Evolutionary conservation across 75 land plant species (phyloP).

Genomic region (Picea sitchensis): DNA sequence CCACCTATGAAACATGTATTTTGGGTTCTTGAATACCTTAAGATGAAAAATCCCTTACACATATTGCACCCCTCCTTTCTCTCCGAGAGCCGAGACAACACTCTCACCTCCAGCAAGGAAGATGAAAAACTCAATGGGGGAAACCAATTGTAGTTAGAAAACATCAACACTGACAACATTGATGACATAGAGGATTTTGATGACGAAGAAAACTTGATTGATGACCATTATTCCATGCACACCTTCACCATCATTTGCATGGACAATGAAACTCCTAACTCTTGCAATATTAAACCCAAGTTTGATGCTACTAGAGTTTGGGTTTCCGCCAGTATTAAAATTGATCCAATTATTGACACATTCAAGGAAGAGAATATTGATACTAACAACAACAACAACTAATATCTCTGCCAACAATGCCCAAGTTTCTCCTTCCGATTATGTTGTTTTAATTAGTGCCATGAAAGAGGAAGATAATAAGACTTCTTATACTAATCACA

Average conservation of each 20-base stretch:
- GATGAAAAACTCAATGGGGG: too few relatives aligned
- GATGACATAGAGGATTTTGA: too few relatives aligned
- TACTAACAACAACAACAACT: conserved; percentile 5
- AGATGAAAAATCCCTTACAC: too few relatives aligned
- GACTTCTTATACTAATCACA: conserved; percentile 53
- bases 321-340: not conserved
- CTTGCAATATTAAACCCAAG: conserved; percentile 7
- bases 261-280: conserved; percentile 23
- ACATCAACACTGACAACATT: too few relatives aligned
- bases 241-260: conserved; percentile 75
- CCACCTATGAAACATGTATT: too few relatives aligned
- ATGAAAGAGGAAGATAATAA: conserved; percentile 71
- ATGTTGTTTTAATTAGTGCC: conserved; percentile 17
- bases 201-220: not conserved
- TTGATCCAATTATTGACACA: not conserved
- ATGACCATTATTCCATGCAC: conserved; percentile 54
- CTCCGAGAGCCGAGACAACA: too few relatives aligned
- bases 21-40: too few relatives aligned
- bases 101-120: too few relatives aligned
- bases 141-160: too few relatives aligned
- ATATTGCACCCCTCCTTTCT: too few relatives aligned
- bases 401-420: conserved; percentile 20
- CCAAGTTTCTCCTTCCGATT: conserved; percentile 17
- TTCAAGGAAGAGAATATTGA: conserved; percentile 49
- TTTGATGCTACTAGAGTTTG: not conserved